phyloP scores from a whole-genome alignment of 1,284 basidiomycete species.

The Puccinia polysora region DNA sequence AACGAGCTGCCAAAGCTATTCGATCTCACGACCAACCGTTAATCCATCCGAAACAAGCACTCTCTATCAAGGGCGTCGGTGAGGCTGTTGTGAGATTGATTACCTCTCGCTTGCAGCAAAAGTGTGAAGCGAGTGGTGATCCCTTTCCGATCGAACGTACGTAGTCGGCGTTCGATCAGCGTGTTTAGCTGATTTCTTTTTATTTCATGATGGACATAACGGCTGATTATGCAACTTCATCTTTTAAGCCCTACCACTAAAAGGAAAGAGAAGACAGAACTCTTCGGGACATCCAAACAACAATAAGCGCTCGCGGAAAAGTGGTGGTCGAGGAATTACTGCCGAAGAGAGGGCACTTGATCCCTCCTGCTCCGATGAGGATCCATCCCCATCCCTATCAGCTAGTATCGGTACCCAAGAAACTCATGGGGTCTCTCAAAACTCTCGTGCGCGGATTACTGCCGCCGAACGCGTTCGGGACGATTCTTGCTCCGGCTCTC shows the following conservation, averaged over 20 bases:
- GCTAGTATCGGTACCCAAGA: no score
- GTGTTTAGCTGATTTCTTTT: no score
- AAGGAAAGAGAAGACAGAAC: background rate
- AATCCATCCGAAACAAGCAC: constrained; percentile 28
- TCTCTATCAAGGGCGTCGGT: constrained; percentile 23
- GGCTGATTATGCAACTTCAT: background rate
- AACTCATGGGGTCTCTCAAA: no score
- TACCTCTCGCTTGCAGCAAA: constrained; percentile 8
- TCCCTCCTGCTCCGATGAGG: constrained; percentile 17
- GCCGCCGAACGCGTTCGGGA: constrained; percentile 1
- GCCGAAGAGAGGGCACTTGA: constrained; percentile 36
- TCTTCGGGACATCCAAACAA: background rate
- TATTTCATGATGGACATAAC: no score
- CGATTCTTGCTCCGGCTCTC: background rate
- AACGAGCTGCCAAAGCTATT: constrained; percentile 19
- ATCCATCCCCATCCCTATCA: constrained; percentile 11
- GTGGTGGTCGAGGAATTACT: background rate
- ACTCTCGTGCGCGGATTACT: no score
- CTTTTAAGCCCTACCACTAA: background rate
- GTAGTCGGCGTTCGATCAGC: background rate
- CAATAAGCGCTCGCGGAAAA: background rate
- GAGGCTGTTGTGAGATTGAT: constrained; percentile 13
- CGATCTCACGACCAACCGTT: background rate
- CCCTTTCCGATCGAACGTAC: constrained; percentile 27
- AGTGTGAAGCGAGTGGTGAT: constrained; percentile 2